Conservation (phyloP, 2,329 filamentous ascomycete genomes). For the Byssochlamys sp. region DNA sequence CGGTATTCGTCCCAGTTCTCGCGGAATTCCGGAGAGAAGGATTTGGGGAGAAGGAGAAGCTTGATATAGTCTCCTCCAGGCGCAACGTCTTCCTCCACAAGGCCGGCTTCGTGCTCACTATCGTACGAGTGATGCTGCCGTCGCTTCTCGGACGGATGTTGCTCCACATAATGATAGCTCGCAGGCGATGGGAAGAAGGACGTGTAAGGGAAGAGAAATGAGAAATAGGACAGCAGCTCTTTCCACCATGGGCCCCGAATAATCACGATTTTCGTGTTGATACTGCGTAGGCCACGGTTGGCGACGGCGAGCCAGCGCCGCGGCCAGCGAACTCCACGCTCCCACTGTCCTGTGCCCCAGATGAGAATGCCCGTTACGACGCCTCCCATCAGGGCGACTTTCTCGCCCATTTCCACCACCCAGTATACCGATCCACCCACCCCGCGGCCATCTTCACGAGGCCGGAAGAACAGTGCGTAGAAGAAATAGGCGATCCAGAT, state of each 20-base stretch:
- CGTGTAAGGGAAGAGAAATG: slow-evolving; percentile 69
- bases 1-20: slow-evolving; percentile 96
- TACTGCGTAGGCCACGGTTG: slow-evolving; percentile 78
- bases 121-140: slow-evolving; percentile 37
- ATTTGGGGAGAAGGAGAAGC: slow-evolving; percentile 80
- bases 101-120: slow-evolving; percentile 53
- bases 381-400: slow-evolving; percentile 83
- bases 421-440: slow-evolving; percentile 92
- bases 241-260: slow-evolving; percentile 73
- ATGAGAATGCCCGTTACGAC: slow-evolving; percentile 77
- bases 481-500: slow-evolving; percentile 76
- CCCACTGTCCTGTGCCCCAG: slow-evolving; percentile 94
- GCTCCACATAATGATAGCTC: slow-evolving; percentile 72
- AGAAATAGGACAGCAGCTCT: slow-evolving; percentile 62
- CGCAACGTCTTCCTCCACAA: slow-evolving; percentile 78
- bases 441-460: slow-evolving; percentile 84
- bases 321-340: slow-evolving; percentile 88
- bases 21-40: slow-evolving; percentile 85
- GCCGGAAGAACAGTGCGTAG: slow-evolving; percentile 86
- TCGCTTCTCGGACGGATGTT: slow-evolving; percentile 34
- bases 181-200: slow-evolving; percentile 55
- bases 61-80: slow-evolving; percentile 87
- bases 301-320: slow-evolving; percentile 79
- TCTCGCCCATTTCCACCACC: slow-evolving; percentile 82
- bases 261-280: slow-evolving; percentile 94